Conservation (phyloP, 805 yeast genomes). For the Metschnikowia baotianmanensis region DNA sequence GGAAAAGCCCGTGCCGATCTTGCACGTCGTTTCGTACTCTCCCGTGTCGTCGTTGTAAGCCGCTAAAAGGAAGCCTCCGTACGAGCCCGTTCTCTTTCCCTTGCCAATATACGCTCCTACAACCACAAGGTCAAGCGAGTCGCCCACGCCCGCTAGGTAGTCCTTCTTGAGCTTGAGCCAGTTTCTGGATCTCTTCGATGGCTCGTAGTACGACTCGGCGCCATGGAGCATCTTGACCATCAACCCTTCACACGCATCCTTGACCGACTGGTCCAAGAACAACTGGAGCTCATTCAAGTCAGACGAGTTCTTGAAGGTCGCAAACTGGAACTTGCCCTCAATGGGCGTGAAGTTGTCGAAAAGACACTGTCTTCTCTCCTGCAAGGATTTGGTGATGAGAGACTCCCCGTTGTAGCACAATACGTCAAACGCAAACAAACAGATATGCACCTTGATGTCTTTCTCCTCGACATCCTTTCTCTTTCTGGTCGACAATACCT, state of each 20-base stretch:
- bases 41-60: constrained; percentile 89
- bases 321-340: constrained; percentile 79
- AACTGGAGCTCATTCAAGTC: constrained; percentile 72
- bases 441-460: constrained; percentile 87
- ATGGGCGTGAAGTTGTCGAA: constrained; percentile 54
- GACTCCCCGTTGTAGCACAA: constrained; percentile 73
- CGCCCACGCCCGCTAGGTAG: constrained; percentile 93
- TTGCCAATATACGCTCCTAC: constrained; percentile 91
- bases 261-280: constrained; percentile 85
- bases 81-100: constrained; percentile 92
- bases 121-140: constrained; percentile 88
- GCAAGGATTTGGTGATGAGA: constrained; percentile 61
- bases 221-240: constrained; percentile 93
- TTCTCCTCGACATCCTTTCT: constrained; percentile 87
- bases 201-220: constrained; percentile 80
- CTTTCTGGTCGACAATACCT: constrained; percentile 87
- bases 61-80: constrained; percentile 92
- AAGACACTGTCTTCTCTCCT: constrained; percentile 66
- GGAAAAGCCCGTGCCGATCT: constrained; percentile 95
- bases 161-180: constrained; percentile 97
- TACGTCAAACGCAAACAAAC: constrained; percentile 89
- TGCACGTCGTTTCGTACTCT: constrained; percentile 92
- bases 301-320: constrained; percentile 68
- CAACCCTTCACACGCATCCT: constrained; percentile 89
- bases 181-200: constrained; percentile 89